Conservation (phyloP, 495 filamentous ascomycete species). For the Penicillium argentinense region DNA sequence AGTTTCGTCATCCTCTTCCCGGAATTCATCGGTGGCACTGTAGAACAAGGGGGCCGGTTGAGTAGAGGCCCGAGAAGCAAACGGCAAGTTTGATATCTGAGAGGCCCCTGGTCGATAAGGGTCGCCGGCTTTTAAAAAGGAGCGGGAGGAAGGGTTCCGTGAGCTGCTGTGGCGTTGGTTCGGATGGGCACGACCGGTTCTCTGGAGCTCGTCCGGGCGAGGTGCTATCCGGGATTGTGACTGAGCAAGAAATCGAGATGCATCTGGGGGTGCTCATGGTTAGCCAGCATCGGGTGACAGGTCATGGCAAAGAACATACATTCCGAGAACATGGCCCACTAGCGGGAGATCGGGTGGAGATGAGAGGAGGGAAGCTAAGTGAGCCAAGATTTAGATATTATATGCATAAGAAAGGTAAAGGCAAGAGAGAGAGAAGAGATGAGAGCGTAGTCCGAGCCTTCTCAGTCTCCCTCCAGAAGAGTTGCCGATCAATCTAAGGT, state of each 20-base stretch:
- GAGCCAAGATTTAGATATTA: conserved; percentile 3
- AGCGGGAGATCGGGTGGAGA: conserved; percentile 17
- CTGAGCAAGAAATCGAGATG: conserved; percentile 94
- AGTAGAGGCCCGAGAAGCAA: conserved; percentile 67
- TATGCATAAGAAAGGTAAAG: not conserved
- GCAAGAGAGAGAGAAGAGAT: not conserved
- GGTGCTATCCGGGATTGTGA: conserved; percentile 84
- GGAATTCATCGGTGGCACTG: conserved; percentile 76
- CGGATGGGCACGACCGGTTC: conserved; percentile 49
- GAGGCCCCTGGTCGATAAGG: conserved; percentile 71
- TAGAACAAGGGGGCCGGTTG: conserved; percentile 90
- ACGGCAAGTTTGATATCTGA: conserved; percentile 71
- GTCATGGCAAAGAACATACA: conserved; percentile 58
- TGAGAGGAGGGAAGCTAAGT: conserved; percentile 1
- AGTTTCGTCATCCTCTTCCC: conserved; percentile 86
- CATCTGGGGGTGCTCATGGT: conserved; percentile 58
- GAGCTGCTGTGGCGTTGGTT: conserved; percentile 40
- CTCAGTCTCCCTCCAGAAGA: not conserved
- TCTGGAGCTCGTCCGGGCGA: conserved; percentile 58
- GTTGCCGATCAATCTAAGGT: too few relatives aligned
- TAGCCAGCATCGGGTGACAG: not conserved
- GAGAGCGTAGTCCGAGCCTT: not conserved
- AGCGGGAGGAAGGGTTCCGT: conserved; percentile 48
- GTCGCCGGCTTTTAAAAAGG: conserved; percentile 56
- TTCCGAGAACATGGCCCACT: conserved; percentile 87